A percentile compares a stretch with the other conserved stretches of the same genome.
Conservation (phyloP, 768 basidiomycete genomes). For the Amanita brunnescens region DNA sequence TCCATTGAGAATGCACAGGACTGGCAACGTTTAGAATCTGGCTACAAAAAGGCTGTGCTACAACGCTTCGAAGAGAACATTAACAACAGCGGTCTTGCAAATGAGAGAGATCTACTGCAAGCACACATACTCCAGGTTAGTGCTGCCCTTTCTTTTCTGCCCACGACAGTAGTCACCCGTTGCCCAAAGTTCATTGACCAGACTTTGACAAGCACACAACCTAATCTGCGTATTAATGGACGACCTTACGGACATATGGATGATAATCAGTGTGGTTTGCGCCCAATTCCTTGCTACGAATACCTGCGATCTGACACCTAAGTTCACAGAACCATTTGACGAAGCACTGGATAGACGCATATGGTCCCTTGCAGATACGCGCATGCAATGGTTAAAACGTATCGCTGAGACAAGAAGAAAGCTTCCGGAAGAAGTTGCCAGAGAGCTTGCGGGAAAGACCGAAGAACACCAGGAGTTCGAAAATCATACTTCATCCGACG, state of each 20-base stretch:
- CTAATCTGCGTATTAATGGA: constrained; percentile 76
- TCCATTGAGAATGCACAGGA: constrained; percentile 58
- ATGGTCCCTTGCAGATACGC: constrained; percentile 70
- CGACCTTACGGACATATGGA: constrained; percentile 62
- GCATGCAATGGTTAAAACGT: constrained; percentile 66
- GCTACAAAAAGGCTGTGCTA: constrained; percentile 40
- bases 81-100: constrained; percentile 25
- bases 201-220: constrained; percentile 52
- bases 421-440: constrained; percentile 46
- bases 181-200: constrained; percentile 47
- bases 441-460: constrained; percentile 21
- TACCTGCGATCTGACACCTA: background rate
- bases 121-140: constrained; percentile 46
- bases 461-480: constrained; percentile 24
- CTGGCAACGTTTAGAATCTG: constrained; percentile 54
- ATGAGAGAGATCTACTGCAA: constrained; percentile 39
- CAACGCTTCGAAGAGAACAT: constrained; percentile 39
- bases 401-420: constrained; percentile 60
- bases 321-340: constrained; percentile 69
- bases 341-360: constrained; percentile 78
- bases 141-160: constrained; percentile 14
- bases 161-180: constrained; percentile 3
- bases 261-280: constrained; percentile 43
- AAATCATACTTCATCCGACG: constrained; percentile 11
- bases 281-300: background rate